Evolutionary conservation across 106 monocot species (phyloP).

Genomic region (Narthecium ossifragum): DNA sequence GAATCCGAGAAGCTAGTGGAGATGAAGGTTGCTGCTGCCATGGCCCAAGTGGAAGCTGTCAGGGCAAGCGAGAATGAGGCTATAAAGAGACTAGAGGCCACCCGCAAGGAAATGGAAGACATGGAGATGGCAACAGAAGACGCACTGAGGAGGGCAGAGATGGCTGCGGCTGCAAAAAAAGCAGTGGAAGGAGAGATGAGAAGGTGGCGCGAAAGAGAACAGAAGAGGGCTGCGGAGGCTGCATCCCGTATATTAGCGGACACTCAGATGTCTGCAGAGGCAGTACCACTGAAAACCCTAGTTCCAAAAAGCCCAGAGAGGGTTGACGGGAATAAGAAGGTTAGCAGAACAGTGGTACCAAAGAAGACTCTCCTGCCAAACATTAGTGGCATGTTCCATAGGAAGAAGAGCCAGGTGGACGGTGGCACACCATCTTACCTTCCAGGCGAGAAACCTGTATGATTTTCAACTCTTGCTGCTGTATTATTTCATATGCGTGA

Average conservation of each 20-base stretch:
- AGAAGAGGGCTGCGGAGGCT: constrained; percentile 13
- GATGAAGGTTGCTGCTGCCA: constrained; percentile 33
- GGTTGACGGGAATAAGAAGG: not conserved
- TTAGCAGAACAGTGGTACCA: not conserved
- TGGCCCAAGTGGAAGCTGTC: constrained; percentile 36
- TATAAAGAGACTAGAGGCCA: constrained; percentile 18
- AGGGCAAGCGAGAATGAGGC: constrained; percentile 31
- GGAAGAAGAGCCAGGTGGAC: constrained; percentile 24
- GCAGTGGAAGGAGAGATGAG: constrained; percentile 25
- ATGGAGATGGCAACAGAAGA: constrained; percentile 20
- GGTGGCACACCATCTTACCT: constrained; percentile 18
- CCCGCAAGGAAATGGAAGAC: constrained; percentile 26
- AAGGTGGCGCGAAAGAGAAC: constrained; percentile 20
- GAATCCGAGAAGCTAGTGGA: constrained; percentile 26
- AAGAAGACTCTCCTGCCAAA: constrained; percentile 23
- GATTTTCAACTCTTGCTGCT: not conserved
- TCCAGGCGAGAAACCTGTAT: constrained; percentile 24
- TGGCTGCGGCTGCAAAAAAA: constrained; percentile 31
- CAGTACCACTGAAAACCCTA: not conserved
- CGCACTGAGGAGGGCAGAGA: constrained; percentile 30
- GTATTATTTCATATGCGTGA: not conserved
- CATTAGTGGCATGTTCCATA: constrained; percentile 26
- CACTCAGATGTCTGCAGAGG: constrained; percentile 6
- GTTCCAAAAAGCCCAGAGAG: not conserved
- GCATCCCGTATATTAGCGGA: constrained; percentile 21